Evolutionary conservation across 257 asterid genomes (phyloP), one percentile per base, ranked within the genome.

Genomic region (Penstemon newberryi): DNA sequence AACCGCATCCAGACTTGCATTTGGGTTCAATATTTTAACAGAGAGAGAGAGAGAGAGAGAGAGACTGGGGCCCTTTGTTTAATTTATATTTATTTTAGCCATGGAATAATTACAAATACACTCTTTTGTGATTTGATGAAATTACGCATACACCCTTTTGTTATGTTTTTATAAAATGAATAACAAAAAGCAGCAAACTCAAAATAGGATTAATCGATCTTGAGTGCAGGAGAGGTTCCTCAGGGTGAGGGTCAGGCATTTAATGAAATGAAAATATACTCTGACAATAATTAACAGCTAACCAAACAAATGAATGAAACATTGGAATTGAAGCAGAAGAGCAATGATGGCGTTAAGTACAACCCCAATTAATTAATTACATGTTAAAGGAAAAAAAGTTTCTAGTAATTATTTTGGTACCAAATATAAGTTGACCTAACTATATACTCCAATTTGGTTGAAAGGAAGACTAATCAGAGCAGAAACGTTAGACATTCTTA

Each of bases 1-100:
- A 87, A 83, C 94, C 85, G 72, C 45, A 38, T 75, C 77, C 87
- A 77, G 78, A 70, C 77, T 70, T 72, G 63, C 64, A 67, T 49
- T 77, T 72, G 58, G n/a, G n/a, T n/a, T n/a, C n/a, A n/a, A n/a
- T n/a, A n/a, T n/a, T n/a, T 63, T 18, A 70, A 65, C 70, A 10
- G n/a, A 15, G 18, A 15, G 0, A 15, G 18, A 15, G 18, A 15
- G 65, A 44, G 18, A 15, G 18, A 15, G 18, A 15, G 18, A 15
- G 66, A 44, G 44, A 65, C n/a, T 18, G 80, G 80, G 59, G 73
- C 80, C 80, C 75, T 0, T 19, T 10, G 7, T 12, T 40, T 7
- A 33, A 7, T 9, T 4, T 11, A 40, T 60, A 4, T 4, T 25
- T 42, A 67, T 55, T 55, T 3, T 51, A 1, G 40, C 4, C 6